These are phyloP conservation scores for Blastocystis sp. DNA, from an alignment of 352 stramenopile genomes.

Conservation along the genomic window DNA sequence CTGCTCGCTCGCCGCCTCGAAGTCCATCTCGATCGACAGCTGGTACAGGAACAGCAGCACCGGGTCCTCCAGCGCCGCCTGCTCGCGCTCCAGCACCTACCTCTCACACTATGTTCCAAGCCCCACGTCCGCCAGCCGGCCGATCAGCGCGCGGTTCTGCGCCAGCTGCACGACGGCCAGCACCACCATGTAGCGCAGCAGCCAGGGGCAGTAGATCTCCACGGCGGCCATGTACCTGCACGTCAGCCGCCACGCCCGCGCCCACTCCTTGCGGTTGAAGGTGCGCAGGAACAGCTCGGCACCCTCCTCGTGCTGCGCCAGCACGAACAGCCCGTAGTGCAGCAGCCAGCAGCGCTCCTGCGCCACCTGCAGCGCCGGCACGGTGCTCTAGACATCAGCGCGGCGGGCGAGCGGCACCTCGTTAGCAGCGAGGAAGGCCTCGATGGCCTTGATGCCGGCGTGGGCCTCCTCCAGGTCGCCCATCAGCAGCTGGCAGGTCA, in stretches of 20 bases:
- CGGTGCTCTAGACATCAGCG: too few relatives aligned
- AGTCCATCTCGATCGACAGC: background rate
- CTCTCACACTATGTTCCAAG: background rate
- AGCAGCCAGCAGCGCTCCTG: background rate
- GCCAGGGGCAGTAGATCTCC: slow-evolving; percentile 8
- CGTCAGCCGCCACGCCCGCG: too few relatives aligned
- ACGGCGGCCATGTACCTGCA: background rate
- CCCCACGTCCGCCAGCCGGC: background rate
- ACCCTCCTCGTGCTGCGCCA: background rate
- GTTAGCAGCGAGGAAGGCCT: too few relatives aligned
- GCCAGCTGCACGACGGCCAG: background rate
- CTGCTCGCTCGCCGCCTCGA: background rate
- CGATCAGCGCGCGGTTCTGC: background rate
- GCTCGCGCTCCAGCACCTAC: background rate
- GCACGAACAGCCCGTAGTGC: background rate
- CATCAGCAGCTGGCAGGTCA: slow-evolving; percentile 21
- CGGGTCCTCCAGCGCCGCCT: slow-evolving; percentile 13
- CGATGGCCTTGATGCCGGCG: background rate
- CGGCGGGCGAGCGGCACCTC: too few relatives aligned
- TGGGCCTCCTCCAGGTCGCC: background rate
- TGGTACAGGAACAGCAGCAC: background rate
- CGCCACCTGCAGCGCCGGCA: background rate
- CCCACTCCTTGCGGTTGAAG: background rate
- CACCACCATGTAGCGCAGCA: background rate
- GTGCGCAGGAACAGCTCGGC: background rate